Base-by-base conservation (phyloP, 1,284 basidiomycete species). In the Boletellus deceptivus region DNA sequence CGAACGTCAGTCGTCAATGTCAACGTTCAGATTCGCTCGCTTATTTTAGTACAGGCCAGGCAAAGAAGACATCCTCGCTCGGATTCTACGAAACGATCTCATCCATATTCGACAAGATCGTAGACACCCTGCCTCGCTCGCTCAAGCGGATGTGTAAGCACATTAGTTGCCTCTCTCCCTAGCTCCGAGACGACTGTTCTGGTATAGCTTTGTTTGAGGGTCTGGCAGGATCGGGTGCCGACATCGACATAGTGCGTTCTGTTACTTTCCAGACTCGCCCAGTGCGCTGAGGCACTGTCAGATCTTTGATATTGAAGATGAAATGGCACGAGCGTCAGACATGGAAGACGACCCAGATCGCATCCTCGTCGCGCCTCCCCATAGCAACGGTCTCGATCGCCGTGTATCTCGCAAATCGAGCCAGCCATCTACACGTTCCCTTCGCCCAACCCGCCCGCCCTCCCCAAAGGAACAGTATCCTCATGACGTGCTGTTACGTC, bases 141-240 rank as follows among this genome's bases (percentile, higher is more conserved):
- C 55, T 93, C 38, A 89, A 84, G 61, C 76, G 86, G 53, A 70
- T 92, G 58, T 79, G 91, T 93, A 66, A 67, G 86, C 56, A 3
- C 22, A 31, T 35, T 46, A 14, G 5, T 35, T 45, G 3, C 16
- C 44, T 22, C 37, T 52, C 34, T 41, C 25, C 25, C 29, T 44
- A 13, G 17, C 10, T 57, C 57, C 37, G 62, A 52, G 24, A 40
- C 49, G 34, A 44, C 52, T 13, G 43, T 46, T 50, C 2, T 52
- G n/a, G 4, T 43, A 45, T 46, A 91, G 90, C 84, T 37, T 76
- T 93, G 24, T 87, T 94, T 53, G 93, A 95, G 59, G 85, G 86
- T 20, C 69, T 89, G 25, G 84, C 80, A 29, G 90, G 91, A 1
- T 78, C 83, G 1, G 81, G 80, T 49, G 76, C 80, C 11, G 90